Percentiles rank a stretch among this genome's conserved stretches.
Conservation (phyloP, 352 stramenopile genomes). For the Elongisporangium undulatum region DNA sequence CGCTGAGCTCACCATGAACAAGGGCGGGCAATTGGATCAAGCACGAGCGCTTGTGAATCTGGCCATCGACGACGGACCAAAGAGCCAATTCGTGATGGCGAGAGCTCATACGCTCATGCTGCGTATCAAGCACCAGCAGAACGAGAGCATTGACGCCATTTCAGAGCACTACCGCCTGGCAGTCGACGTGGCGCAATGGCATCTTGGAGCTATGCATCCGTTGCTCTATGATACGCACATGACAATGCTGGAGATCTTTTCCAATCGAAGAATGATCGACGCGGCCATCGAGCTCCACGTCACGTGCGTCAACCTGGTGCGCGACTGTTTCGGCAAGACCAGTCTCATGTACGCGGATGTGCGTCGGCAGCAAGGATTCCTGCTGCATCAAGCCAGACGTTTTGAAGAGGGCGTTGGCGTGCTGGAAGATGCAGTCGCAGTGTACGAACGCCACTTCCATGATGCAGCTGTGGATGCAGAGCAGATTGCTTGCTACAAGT, state of each 20-base stretch:
- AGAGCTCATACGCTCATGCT: constrained; percentile 28
- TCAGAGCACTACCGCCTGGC: constrained; percentile 22
- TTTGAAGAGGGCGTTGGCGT: constrained; percentile 35
- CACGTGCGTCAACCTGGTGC: constrained; percentile 21
- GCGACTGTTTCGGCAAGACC: constrained; percentile 36
- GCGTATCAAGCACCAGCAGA: constrained; percentile 16
- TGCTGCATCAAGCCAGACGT: constrained; percentile 16
- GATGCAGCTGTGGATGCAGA: constrained; percentile 9
- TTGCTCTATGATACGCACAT: constrained; percentile 38
- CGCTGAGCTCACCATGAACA: constrained; percentile 29
- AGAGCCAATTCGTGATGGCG: constrained; percentile 20
- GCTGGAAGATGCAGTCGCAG: constrained; percentile 42
- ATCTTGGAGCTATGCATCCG: constrained; percentile 32
- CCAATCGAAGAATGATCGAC: constrained; percentile 12
- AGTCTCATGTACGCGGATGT: constrained; percentile 52
- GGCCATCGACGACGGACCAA: constrained; percentile 28
- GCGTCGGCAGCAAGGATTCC: constrained; percentile 29
- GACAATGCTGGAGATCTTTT: constrained; percentile 40
- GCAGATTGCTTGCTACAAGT: constrained; percentile 16
- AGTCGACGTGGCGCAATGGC: constrained; percentile 28
- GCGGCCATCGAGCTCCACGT: constrained; percentile 20
- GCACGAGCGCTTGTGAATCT: constrained; percentile 14
- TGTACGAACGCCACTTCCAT: constrained; percentile 48
- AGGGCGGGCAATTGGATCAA: constrained; percentile 15
- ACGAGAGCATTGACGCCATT: constrained; percentile 11